phyloP scores from a whole-genome alignment of 1,139 yeast genomes.

The Debaryomyces coudertii region DNA sequence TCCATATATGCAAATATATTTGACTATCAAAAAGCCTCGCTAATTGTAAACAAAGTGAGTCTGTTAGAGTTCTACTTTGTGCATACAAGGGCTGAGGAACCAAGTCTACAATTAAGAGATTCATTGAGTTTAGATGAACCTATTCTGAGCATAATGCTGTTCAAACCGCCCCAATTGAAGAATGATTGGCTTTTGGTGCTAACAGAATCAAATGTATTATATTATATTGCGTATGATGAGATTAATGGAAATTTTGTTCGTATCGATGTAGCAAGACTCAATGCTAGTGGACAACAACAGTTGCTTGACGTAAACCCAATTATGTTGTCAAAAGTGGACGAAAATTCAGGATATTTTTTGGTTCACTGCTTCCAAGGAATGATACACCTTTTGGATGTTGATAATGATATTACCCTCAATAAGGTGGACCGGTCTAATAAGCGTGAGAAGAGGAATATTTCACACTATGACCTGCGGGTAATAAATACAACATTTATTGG shows the following conservation, averaged over 20 bases:
- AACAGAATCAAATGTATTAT: conserved; percentile 19
- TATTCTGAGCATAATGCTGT: conserved; percentile 21
- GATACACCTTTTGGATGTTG: conserved; percentile 24
- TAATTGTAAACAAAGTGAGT: conserved; percentile 23
- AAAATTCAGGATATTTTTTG: conserved; percentile 22
- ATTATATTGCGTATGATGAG: conserved; percentile 17
- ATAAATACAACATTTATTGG: conserved; percentile 30
- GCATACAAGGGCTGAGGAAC: conserved; percentile 4
- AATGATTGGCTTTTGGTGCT: conserved; percentile 21
- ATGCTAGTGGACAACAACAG: conserved; percentile 32
- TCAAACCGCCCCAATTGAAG: conserved; percentile 15
- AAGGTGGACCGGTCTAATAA: background rate
- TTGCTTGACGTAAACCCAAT: conserved; percentile 30
- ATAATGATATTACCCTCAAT: background rate
- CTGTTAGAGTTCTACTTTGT: conserved; percentile 23
- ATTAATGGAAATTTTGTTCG: conserved; percentile 11
- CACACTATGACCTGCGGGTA: conserved; percentile 15
- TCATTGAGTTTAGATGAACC: conserved; percentile 20
- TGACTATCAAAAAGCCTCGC: conserved; percentile 14
- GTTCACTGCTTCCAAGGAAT: conserved; percentile 36
- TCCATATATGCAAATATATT: conserved; percentile 21
- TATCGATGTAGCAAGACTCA: conserved; percentile 19
- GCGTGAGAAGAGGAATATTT: background rate
- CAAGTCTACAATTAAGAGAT: conserved; percentile 15
- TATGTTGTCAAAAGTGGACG: conserved; percentile 22